Evolutionary conservation across 1,139 yeast genomes (phyloP), one percentile per base, ranked within the genome.

Genomic region (Protomyces arabidopsidicola): DNA sequence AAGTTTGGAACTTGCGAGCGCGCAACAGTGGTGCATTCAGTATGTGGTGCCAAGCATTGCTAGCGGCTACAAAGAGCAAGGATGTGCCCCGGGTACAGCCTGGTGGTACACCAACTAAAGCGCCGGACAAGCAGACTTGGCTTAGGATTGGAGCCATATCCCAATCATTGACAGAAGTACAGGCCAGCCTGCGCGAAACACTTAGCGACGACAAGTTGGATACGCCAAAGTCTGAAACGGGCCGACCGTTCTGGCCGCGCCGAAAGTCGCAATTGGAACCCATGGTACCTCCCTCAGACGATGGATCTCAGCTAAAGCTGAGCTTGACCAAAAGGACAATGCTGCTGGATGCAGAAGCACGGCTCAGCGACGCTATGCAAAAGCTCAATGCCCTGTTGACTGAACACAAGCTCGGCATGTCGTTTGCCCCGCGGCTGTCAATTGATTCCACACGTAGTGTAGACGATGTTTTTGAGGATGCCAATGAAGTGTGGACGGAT

Each of bases 1-100:
- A 93, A 73, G 85, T 89, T 16, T 93, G 98, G 98, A 85, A 84
- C 58, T 78, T 93, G 68, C 88, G 87, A 70, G 89, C 97, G 0
- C 76, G 81, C 53, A 84, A 81, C 64, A 75, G 75, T 16, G 78
- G 79, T 3, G 93, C 88, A 69, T 93, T 90, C 79, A 81, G 83
- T 53, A 80, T 84, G 9, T 93, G 98, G 98, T 83, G 88, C 9
- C 81, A 84, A 58, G 96, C 96, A 0, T 81, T 90, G 68, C 84
- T 85, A 4, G 60, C 45, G 6, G 54, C 53, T n/a, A 34, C 36
- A 0, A 42, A 42, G 18, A 18, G 10, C 1, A n/a, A 18, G 18
- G 52, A 45, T 10, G 52, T n/a, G 24, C 16, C 14, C 2, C 16
- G 16, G n/a, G 18, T 18, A 8, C 18, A 14, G 36, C 36, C 22